phyloP scores from a whole-genome alignment of 495 filamentous ascomycete genomes.

The Daldinia loculata region DNA sequence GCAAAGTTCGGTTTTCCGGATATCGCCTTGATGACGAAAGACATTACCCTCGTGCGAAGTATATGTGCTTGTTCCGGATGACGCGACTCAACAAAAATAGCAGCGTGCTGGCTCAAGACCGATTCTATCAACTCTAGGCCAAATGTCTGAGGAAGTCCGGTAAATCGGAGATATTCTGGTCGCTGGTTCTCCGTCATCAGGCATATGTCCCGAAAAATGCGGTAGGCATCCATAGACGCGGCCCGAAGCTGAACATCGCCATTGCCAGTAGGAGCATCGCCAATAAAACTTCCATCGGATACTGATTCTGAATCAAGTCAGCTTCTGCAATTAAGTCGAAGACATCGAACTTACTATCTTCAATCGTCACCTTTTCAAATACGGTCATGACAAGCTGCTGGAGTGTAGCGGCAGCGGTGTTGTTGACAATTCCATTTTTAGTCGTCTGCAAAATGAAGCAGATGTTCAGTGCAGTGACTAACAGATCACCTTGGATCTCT shows the following conservation, averaged over 20 bases:
- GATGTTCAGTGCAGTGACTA: conserved; percentile 83
- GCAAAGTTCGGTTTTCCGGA: conserved; percentile 83
- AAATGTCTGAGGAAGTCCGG: conserved; percentile 78
- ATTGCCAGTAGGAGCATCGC: conserved; percentile 70
- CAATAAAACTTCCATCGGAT: conserved; percentile 60
- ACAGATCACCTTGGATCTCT: conserved; percentile 79
- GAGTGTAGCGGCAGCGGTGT: conserved; percentile 91
- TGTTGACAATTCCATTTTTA: conserved; percentile 91
- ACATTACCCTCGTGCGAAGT: conserved; percentile 81
- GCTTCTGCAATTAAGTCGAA: conserved; percentile 4
- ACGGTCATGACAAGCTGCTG: conserved; percentile 92
- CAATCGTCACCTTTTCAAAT: conserved; percentile 86
- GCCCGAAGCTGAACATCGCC: conserved; percentile 70
- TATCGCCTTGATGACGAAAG: conserved; percentile 78
- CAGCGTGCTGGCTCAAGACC: conserved; percentile 81
- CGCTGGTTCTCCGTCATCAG: conserved; percentile 84
- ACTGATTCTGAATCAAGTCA: conserved; percentile 49
- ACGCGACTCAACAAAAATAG: conserved; percentile 67
- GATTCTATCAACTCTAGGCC: conserved; percentile 92
- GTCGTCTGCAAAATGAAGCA: conserved; percentile 89
- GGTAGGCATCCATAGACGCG: conserved; percentile 87
- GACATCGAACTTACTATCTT: conserved; percentile 69
- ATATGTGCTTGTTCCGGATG: conserved; percentile 85
- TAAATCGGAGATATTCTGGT: conserved; percentile 79
- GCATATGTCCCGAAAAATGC: conserved; percentile 89